Evolutionary conservation across 2,329 filamentous ascomycete genomes (phyloP).

Genomic region (Septoria linicola): DNA sequence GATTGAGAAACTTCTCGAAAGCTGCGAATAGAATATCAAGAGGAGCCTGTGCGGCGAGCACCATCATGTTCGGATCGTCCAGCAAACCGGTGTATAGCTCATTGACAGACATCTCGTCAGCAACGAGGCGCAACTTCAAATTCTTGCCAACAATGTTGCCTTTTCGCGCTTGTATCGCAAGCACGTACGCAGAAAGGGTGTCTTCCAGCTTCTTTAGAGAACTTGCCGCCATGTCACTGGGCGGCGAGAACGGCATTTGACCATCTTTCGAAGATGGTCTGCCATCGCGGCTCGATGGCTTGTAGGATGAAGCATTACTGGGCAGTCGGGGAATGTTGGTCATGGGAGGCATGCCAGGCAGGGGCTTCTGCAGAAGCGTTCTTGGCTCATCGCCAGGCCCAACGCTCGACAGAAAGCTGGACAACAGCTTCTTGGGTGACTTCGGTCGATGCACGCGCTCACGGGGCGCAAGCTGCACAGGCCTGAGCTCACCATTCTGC

Average conservation of each 20-base stretch:
- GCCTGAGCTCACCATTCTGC: constrained; percentile 24
- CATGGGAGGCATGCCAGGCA: constrained; percentile 31
- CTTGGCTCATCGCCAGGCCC: constrained; percentile 44
- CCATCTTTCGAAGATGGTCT: constrained; percentile 37
- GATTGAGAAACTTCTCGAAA: constrained; percentile 88
- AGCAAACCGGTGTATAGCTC: constrained; percentile 87
- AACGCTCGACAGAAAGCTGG: constrained; percentile 68
- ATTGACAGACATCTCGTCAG: constrained; percentile 79
- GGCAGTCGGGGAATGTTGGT: constrained; percentile 24
- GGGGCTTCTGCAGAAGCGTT: constrained; percentile 30
- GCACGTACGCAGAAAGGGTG: constrained; percentile 78
- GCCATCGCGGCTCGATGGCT: constrained; percentile 40
- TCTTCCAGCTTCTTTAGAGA: constrained; percentile 75
- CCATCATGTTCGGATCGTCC: constrained; percentile 76
- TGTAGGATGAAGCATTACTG: constrained; percentile 35
- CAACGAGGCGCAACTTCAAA: constrained; percentile 66
- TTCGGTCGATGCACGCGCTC: constrained; percentile 67
- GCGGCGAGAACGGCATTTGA: constrained; percentile 48
- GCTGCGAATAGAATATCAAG: constrained; percentile 85
- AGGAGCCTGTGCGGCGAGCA: constrained; percentile 70
- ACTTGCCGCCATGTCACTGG: constrained; percentile 43
- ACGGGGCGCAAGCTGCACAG: constrained; percentile 18
- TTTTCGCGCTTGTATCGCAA: constrained; percentile 78
- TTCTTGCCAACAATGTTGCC: constrained; percentile 80
- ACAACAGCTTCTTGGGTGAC: constrained; percentile 89